Evolutionary conservation across 129 eudicot species (phyloP).

Genomic region (Helianthus tuberosus): DNA sequence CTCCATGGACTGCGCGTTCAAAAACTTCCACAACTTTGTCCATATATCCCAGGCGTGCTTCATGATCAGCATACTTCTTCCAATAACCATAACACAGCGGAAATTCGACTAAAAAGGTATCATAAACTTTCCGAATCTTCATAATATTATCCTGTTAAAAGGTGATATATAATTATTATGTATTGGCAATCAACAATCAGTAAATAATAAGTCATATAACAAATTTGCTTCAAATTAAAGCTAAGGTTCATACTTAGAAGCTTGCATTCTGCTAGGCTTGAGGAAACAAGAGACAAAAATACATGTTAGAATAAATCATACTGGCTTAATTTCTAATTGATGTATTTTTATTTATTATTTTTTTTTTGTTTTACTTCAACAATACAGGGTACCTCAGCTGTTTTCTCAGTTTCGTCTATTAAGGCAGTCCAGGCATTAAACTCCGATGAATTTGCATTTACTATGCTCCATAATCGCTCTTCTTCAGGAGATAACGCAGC

Average conservation of each 20-base stretch:
- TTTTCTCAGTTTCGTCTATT: conserved; percentile 88
- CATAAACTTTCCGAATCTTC: conserved; percentile 86
- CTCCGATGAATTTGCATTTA: conserved; percentile 80
- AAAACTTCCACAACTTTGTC: conserved; percentile 98
- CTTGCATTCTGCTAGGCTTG: conserved; percentile 19
- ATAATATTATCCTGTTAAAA: conserved; percentile 54
- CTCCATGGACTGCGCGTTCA: conserved; percentile 96
- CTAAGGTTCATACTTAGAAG: conserved; percentile 7
- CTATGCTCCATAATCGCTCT: conserved; percentile 96
- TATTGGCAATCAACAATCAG: neutral
- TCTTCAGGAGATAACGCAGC: conserved; percentile 90
- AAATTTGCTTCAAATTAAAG: neutral
- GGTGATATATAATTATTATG: conserved; percentile 11
- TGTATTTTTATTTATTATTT: neutral
- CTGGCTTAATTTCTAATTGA: neutral
- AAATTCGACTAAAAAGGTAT: conserved; percentile 87
- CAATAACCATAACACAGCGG: conserved; percentile 98
- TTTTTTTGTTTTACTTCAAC: neutral
- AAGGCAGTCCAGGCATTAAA: conserved; percentile 95
- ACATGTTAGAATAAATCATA: neutral
- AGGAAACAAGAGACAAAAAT: conserved; percentile 11
- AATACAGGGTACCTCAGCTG: conserved; percentile 57
- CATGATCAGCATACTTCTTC: conserved; percentile 99
- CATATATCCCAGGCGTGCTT: conserved; percentile 72
- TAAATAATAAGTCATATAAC: neutral